Evolutionary conservation across 2,329 filamentous ascomycete species (phyloP), one percentile per base, ranked within the genome.

Genomic region (Drechslerella stenobrocha): DNA sequence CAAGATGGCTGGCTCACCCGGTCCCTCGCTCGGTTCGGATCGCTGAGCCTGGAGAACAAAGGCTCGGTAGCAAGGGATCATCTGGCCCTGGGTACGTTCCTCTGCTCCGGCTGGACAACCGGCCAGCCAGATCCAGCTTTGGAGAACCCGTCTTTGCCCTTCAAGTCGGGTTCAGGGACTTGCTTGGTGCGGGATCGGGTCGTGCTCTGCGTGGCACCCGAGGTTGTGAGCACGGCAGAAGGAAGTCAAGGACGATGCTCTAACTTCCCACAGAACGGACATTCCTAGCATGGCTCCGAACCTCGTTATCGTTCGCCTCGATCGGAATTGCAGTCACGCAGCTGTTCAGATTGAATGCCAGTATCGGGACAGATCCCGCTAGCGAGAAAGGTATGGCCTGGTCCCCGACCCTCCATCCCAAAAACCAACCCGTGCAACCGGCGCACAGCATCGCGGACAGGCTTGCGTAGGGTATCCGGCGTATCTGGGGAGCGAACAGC

Each of bases 271-370:
- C 71, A 90, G 89, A 93, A 77, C 83, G 89, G 18, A 93, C 89
- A 0, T 93, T 92, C 76, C 83, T 93, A 28, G 89, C 89, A 56
- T 93, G 89, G 89, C 81, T 93, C 42, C 83, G 89, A 52, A 93
- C 89, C 1, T 90, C 87, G 1, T 81, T 93, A 32, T 85, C 87
- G 22, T 93, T 93, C 74, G 87, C 88, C 8, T 87, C 83, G 30
- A 92, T 93, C 71, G 72, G 72, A 60, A 88, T 93, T 65, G 89
- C 88, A 42, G 83, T 93, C 37, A 92, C 89, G 0, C 89, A 93
- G 75, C 83, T 93, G 47, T 92, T 93, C 78, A 86, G 89, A 23
- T 84, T 93, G 60, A 91, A 91, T 78, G 87, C 85, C 0, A 81
- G 84, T 6, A 78, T 87, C 37, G 74, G 77, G 28, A 70, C 50